Percentiles rank a stretch among this genome's conserved stretches.
Evolutionary conservation across 495 filamentous ascomycete species (phyloP).

Genomic region (Aspergillus egyptiacus): DNA sequence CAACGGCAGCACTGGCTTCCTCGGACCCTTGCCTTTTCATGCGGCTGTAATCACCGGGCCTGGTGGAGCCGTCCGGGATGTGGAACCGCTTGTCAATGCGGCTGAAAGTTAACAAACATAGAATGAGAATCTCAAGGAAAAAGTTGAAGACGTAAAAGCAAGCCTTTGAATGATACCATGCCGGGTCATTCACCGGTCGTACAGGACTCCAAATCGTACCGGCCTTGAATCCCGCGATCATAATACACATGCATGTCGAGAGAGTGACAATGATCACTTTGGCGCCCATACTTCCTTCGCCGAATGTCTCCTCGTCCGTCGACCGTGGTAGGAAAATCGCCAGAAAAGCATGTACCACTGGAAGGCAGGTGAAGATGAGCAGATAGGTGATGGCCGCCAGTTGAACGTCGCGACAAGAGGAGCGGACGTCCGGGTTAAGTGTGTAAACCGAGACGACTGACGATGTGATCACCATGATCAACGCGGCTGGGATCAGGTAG

Average conservation of each 20-base stretch:
- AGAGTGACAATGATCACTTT: conserved; percentile 61
- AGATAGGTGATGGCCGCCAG: conserved; percentile 63
- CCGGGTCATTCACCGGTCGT: conserved; percentile 49
- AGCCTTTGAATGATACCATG: conserved; percentile 61
- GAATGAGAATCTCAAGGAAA: conserved; percentile 61
- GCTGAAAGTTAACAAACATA: conserved; percentile 54
- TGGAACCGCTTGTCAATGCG: conserved; percentile 70
- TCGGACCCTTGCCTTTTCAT: not conserved
- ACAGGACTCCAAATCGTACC: conserved; percentile 49
- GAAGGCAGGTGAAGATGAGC: conserved; percentile 66
- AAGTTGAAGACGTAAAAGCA: conserved; percentile 81
- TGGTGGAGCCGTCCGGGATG: conserved; percentile 41
- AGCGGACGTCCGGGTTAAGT: conserved; percentile 42
- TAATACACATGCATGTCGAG: conserved; percentile 49
- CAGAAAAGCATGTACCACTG: conserved; percentile 55
- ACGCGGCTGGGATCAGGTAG: conserved; percentile 49
- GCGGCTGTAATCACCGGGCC: conserved; percentile 16
- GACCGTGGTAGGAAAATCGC: conserved; percentile 48
- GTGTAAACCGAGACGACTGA: conserved; percentile 65
- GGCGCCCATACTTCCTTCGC: conserved; percentile 55
- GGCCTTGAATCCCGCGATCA: conserved; percentile 67
- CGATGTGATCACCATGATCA: conserved; percentile 64
- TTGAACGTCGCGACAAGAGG: conserved; percentile 56
- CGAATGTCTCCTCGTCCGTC: conserved; percentile 58
- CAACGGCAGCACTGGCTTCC: not conserved